A percentile compares a stretch with the other conserved stretches of the same genome.
These are phyloP conservation scores for Paraurostyla sp. DNA, from an alignment of 73 alveolate species.

Conservation along the genomic window DNA sequence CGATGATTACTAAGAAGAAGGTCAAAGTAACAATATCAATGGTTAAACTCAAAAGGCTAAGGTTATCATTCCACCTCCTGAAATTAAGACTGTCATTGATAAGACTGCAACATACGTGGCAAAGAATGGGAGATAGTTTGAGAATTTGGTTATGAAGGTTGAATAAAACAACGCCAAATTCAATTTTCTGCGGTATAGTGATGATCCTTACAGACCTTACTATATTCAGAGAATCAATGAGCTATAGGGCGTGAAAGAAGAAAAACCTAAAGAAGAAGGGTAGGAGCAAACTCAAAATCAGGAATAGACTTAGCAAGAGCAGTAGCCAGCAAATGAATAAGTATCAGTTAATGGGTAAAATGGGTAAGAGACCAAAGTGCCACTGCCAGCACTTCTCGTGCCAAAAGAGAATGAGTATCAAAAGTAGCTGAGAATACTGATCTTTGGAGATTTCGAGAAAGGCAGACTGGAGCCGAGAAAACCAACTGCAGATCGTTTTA, in stretches of 20 bases:
- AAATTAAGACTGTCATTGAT: slow-evolving; percentile 75
- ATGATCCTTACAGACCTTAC: slow-evolving; percentile 88
- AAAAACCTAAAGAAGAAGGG: neutral
- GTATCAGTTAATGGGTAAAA: neutral
- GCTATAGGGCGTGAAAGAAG: slow-evolving; percentile 55
- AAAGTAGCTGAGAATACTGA: slow-evolving; percentile 1
- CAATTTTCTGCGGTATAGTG: slow-evolving; percentile 76
- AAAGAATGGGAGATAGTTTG: slow-evolving; percentile 83
- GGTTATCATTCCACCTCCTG: slow-evolving; percentile 77
- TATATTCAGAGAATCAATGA: slow-evolving; percentile 82
- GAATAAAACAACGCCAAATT: slow-evolving; percentile 81
- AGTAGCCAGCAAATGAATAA: neutral
- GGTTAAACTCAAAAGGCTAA: neutral
- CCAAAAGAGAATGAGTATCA: slow-evolving; percentile 33
- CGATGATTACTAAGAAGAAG: neutral
- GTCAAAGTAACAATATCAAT: neutral
- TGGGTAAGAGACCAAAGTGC: neutral
- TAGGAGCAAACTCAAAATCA: neutral
- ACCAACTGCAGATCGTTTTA: slow-evolving; percentile 86
- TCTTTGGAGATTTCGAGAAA: slow-evolving; percentile 56
- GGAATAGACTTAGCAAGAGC: neutral
- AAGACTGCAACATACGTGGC: slow-evolving; percentile 92
- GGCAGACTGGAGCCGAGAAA: slow-evolving; percentile 67
- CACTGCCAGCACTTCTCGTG: no score
- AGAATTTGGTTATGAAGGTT: slow-evolving; percentile 74